phyloP scores from a whole-genome alignment of 805 yeast genomes.

The Peterozyma toletana region DNA sequence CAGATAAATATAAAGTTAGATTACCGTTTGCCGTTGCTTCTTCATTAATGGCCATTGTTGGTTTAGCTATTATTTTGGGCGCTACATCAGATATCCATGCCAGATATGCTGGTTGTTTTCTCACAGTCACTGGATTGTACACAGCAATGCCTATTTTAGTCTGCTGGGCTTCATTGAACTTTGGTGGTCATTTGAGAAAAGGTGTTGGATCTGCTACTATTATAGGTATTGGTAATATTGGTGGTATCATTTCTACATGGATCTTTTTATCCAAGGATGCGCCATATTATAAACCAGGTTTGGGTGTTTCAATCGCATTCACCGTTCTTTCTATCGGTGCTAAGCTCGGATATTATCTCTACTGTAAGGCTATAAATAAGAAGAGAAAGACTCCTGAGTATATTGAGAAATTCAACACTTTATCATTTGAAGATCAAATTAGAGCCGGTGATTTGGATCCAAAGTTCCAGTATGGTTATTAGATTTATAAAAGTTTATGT shows the following conservation, averaged over 20 bases:
- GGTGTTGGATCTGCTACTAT: conserved; percentile 52
- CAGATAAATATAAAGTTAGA: conserved; percentile 46
- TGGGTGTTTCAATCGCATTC: conserved; percentile 34
- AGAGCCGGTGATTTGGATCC: conserved; percentile 33
- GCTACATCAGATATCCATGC: conserved; percentile 24
- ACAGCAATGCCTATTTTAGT: conserved; percentile 51
- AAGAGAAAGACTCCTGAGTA: conserved; percentile 10
- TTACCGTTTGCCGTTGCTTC: conserved; percentile 26
- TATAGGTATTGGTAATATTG: conserved; percentile 58
- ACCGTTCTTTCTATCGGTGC: conserved; percentile 31
- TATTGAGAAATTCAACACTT: conserved; percentile 18
- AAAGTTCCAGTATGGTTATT: conserved; percentile 28
- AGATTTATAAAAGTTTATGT: background rate
- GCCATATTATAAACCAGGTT: conserved; percentile 44
- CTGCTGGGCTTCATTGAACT: conserved; percentile 51
- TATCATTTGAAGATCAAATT: conserved; percentile 19
- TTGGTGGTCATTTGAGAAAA: conserved; percentile 47
- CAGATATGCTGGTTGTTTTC: conserved; percentile 50
- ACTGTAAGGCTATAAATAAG: conserved; percentile 21
- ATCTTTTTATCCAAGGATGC: conserved; percentile 41
- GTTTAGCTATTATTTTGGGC: conserved; percentile 44
- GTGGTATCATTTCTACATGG: conserved; percentile 52
- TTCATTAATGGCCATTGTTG: conserved; percentile 29
- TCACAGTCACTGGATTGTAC: conserved; percentile 43
- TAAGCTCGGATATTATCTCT: conserved; percentile 25